Conservation (phyloP, 331 rosid genomes). For the Spiraea crenata region DNA sequence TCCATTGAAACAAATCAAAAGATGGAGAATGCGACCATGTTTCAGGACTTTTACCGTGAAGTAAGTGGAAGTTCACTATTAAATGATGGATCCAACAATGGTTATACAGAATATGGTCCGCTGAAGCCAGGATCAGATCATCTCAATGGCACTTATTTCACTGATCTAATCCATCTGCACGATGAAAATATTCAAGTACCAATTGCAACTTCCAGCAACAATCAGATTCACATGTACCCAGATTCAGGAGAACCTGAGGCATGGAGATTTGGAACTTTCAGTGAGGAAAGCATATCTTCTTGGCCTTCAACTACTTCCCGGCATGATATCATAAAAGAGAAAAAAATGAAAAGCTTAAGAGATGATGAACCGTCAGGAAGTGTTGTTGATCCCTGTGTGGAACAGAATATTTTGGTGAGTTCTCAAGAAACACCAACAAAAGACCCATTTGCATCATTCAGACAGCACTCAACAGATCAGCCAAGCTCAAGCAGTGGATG, state of each 20-base stretch:
- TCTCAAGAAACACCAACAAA: conserved; percentile 35
- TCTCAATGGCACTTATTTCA: conserved; percentile 35
- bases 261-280: conserved; percentile 42
- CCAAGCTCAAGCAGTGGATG: conserved; percentile 26
- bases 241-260: conserved; percentile 35
- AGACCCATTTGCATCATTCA: conserved; percentile 35
- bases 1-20: conserved; percentile 33
- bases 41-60: conserved; percentile 51
- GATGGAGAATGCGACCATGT: conserved; percentile 38
- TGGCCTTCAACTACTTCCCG: conserved; percentile 44
- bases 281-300: conserved; percentile 51
- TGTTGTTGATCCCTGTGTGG: conserved; percentile 28
- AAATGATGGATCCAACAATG: conserved; percentile 40
- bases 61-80: conserved; percentile 41
- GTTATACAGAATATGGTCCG: conserved; percentile 28
- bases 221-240: conserved; percentile 26
- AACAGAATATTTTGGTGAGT: conserved; percentile 34
- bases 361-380: conserved; percentile 29
- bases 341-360: conserved; percentile 32
- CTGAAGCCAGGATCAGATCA: conserved; percentile 32
- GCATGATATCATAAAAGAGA: conserved; percentile 34
- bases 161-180: conserved; percentile 36
- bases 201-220: conserved; percentile 37
- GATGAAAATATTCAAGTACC: conserved; percentile 34
- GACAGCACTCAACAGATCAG: conserved; percentile 37